phyloP scores from a whole-genome alignment of 768 basidiomycete genomes.

The Podaxis sp. region DNA sequence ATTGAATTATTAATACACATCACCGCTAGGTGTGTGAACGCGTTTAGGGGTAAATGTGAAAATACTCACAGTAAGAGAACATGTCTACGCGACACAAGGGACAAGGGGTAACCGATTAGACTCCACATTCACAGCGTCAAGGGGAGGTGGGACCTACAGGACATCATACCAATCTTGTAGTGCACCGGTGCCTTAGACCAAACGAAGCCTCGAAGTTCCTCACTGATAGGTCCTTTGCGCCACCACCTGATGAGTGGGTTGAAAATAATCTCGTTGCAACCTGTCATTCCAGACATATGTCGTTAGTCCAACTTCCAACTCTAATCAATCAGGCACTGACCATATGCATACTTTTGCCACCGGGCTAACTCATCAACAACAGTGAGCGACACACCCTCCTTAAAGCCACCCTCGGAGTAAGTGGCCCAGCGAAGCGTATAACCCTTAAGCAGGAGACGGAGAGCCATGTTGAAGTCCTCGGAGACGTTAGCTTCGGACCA shows the following conservation, averaged over 20 bases:
- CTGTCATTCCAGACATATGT: constrained; percentile 24
- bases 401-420: constrained; percentile 81
- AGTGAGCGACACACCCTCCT: constrained; percentile 86
- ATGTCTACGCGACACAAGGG: constrained; percentile 32
- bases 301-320: constrained; percentile 5
- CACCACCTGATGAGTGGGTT: constrained; percentile 81
- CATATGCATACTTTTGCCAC: constrained; percentile 80
- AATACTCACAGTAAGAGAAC: constrained; percentile 42
- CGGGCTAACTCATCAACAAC: constrained; percentile 86
- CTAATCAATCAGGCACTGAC: constrained; percentile 22
- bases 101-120: neutral
- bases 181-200: constrained; percentile 77
- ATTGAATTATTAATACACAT: neutral
- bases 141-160: constrained; percentile 40
- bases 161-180: constrained; percentile 81
- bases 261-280: constrained; percentile 79
- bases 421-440: constrained; percentile 83
- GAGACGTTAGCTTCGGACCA: constrained; percentile 79
- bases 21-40: neutral
- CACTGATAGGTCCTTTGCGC: constrained; percentile 73
- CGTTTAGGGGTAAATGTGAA: constrained; percentile 12
- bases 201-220: constrained; percentile 68
- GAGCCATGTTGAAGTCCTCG: constrained; percentile 79
- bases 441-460: constrained; percentile 64
- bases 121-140: neutral